Base-by-base conservation (phyloP, 352 stramenopile species). In the Aphanomyces invadans region DNA sequence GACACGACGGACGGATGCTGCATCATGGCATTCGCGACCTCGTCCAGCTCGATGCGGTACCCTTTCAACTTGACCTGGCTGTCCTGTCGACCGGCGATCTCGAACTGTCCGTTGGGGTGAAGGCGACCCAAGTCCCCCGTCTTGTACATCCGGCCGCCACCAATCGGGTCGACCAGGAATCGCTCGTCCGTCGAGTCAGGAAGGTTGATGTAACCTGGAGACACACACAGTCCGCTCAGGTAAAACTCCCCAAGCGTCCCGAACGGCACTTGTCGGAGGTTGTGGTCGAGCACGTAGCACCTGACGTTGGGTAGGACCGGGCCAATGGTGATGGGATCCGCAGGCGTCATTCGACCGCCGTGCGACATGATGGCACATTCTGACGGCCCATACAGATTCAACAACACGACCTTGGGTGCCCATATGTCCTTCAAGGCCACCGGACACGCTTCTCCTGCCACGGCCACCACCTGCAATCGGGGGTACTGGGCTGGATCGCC, bases 21-120 rank as follows among this genome's bases (percentile, higher is more conserved):
- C 36, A 85, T 87, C 36, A 98, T 82, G n/a, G 89, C 89, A 7
- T 86, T 89, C 71, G 97, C 91, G 2, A 98, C 81, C 12, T 90
- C 92, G 32, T 89, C 90, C 7, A 97, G 72, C 29, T 97, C 93
- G 4, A 98, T 89, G 39, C 88, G 96, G 73, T 97, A 98, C 45
- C 93, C 93, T 23, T 92, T 83, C 63, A 98, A 95, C 78, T 98
- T 98, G 60, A 98, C 89, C 90, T 98, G 97, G 62, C 96, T 97
- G 73, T 97, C 92, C 68, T 89, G 97, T 44, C 94, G 85, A 3
- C 94, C 94, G 38, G 97, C 86, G 44, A 98, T 83, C 72, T 97
- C 91, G 3, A 98, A 72, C 70, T 96, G 81, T 3, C 89, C 87
- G 68, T 96, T 95, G 0, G 88, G 84, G 53, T 97, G 76, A 51